A percentile compares a stretch with the other conserved stretches of the same genome.
These are phyloP conservation scores for Gastrolobium villosum DNA, from an alignment of 306 rosid genomes.

Conservation along the genomic window DNA sequence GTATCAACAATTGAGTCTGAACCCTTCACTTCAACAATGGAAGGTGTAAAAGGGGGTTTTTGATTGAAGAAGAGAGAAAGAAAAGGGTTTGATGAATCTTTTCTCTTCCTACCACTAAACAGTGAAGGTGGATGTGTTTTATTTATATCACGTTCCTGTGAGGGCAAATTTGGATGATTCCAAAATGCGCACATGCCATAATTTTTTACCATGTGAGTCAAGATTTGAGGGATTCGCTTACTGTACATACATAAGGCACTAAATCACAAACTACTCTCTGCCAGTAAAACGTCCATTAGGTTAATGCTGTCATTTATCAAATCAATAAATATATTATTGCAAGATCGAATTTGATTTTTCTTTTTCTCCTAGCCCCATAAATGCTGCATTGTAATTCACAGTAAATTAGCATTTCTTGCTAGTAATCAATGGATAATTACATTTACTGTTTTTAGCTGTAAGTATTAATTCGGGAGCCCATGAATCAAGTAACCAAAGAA, in stretches of 20 bases:
- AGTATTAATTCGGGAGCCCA: too few species aligned
- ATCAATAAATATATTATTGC: too few species aligned
- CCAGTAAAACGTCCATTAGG: background rate
- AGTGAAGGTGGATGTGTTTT: background rate
- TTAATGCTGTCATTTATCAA: background rate
- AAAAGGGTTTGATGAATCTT: background rate
- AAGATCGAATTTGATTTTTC: too few species aligned
- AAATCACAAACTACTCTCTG: background rate
- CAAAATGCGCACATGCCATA: conserved; percentile 15
- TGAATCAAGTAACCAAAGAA: too few species aligned
- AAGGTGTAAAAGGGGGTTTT: background rate
- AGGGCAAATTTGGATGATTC: background rate
- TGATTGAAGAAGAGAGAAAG: background rate
- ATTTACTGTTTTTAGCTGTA: too few species aligned
- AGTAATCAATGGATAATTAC: too few species aligned
- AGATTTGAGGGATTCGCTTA: background rate
- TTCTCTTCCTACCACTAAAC: background rate
- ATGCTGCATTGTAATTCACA: too few species aligned
- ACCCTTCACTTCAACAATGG: background rate
- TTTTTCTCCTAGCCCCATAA: too few species aligned
- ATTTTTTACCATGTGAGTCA: background rate
- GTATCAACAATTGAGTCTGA: background rate
- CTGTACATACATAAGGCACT: too few species aligned
- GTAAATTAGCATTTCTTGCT: too few species aligned
- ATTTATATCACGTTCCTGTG: conserved; percentile 25